A percentile compares a stretch with the other conserved stretches of the same genome.
phyloP scores from a whole-genome alignment of 2,329 filamentous ascomycete species.

The Dendryphion nanum region DNA sequence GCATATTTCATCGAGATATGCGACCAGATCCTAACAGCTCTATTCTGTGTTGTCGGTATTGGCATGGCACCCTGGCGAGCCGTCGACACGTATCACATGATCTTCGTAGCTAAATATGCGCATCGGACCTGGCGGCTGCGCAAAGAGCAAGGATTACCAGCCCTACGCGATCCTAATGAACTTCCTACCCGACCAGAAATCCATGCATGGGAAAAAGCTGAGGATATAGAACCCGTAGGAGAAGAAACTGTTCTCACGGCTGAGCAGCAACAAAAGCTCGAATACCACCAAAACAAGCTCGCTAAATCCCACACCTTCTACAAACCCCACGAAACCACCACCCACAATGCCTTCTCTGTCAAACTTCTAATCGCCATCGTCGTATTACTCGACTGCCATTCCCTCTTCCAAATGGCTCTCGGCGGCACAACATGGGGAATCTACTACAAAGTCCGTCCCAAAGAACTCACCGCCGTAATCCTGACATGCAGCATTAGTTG shows the following conservation, averaged over 20 bases:
- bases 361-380: conserved; percentile 72
- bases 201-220: conserved; percentile 42
- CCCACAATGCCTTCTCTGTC: conserved; percentile 76
- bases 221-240: conserved; percentile 15
- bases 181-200: conserved; percentile 52
- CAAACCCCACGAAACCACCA: conserved; percentile 83
- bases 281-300: conserved; percentile 77
- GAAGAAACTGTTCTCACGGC: conserved; percentile 61
- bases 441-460: conserved; percentile 65
- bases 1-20: conserved; percentile 56
- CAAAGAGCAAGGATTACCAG: conserved; percentile 58
- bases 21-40: conserved; percentile 59
- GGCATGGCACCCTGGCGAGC: conserved; percentile 67
- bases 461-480: conserved; percentile 77
- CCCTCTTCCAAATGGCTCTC: conserved; percentile 74
- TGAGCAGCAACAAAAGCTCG: conserved; percentile 65
- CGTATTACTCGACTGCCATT: conserved; percentile 74
- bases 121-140: conserved; percentile 64
- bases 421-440: conserved; percentile 79
- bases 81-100: conserved; percentile 85
- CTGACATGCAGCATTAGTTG: conserved; percentile 74
- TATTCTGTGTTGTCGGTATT: conserved; percentile 64
- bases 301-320: conserved; percentile 84
- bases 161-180: conserved; percentile 67
- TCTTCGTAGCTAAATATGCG: conserved; percentile 72